Evolutionary conservation across 2,329 filamentous ascomycete species (phyloP).

Genomic region (Lachnellula subtilissima): DNA sequence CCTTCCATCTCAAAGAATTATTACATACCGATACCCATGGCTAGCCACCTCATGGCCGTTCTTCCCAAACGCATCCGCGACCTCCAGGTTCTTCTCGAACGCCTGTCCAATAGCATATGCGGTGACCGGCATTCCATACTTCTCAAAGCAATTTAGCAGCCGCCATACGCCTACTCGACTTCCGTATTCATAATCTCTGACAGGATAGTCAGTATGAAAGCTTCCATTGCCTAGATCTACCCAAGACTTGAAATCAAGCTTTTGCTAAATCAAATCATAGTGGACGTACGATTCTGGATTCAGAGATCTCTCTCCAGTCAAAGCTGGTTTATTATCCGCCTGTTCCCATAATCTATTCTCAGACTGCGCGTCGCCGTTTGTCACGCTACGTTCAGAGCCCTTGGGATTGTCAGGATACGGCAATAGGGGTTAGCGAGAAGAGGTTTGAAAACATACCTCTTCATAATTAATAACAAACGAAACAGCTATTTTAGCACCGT

Average conservation of each 20-base stretch:
- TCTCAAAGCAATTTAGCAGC: constrained; percentile 34
- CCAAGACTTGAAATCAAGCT: too few relatives aligned
- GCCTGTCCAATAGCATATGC: constrained; percentile 34
- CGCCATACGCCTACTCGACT: constrained; percentile 33
- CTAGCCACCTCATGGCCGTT: too few relatives aligned
- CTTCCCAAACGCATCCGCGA: too few relatives aligned
- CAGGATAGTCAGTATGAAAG: too few relatives aligned
- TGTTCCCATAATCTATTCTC: constrained; percentile 9
- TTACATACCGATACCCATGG: too few relatives aligned
- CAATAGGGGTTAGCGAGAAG: too few relatives aligned
- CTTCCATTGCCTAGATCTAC: too few relatives aligned
- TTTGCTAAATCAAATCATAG: constrained; percentile 18
- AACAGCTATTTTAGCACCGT: constrained; percentile 27
- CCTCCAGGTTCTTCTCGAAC: constrained; percentile 36
- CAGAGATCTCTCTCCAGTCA: constrained; percentile 11
- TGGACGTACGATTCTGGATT: constrained; percentile 28
- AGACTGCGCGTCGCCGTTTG: constrained; percentile 30
- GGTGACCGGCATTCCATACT: constrained; percentile 36
- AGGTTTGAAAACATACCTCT: background rate
- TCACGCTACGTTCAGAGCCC: constrained; percentile 29
- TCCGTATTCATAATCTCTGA: too few relatives aligned
- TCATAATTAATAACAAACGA: constrained; percentile 19
- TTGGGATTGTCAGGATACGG: too few relatives aligned
- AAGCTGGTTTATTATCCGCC: background rate
- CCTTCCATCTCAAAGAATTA: too few relatives aligned